Evolutionary conservation across 768 basidiomycete genomes (phyloP).

Genomic region (Tubosaeta sp.): DNA sequence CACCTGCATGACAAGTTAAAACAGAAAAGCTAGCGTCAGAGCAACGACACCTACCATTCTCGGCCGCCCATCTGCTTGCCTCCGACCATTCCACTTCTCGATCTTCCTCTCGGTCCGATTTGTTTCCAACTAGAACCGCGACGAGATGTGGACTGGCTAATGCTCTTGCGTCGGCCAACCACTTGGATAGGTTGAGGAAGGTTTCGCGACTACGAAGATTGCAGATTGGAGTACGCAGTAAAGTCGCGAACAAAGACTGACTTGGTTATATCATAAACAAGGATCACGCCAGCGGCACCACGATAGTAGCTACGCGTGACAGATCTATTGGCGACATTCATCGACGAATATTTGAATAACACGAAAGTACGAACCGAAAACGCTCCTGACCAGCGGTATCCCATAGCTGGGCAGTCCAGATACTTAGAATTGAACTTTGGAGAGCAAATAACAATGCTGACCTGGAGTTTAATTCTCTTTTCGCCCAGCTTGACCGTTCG

Average conservation of each 20-base stretch:
- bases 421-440: slow-evolving; percentile 9
- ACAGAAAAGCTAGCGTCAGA: not conserved
- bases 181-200: slow-evolving; percentile 76
- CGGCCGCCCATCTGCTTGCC: slow-evolving; percentile 92
- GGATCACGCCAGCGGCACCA: slow-evolving; percentile 86
- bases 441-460: slow-evolving; percentile 31
- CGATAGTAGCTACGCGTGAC: slow-evolving; percentile 96
- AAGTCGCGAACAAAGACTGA: slow-evolving; percentile 27
- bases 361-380: slow-evolving; percentile 56
- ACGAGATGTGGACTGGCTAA: slow-evolving; percentile 90
- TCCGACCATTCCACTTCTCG: slow-evolving; percentile 95
- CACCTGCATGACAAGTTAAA: slow-evolving; percentile 46
- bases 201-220: slow-evolving; percentile 68
- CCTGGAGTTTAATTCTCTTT: slow-evolving; percentile 94
- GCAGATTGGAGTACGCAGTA: slow-evolving; percentile 2
- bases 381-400: slow-evolving; percentile 97
- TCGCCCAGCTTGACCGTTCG: slow-evolving; percentile 90
- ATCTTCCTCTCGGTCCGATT: slow-evolving; percentile 91
- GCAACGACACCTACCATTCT: slow-evolving; percentile 63
- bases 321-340: slow-evolving; percentile 45
- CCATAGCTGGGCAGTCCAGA: slow-evolving; percentile 64
- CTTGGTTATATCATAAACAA: slow-evolving; percentile 94
- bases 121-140: slow-evolving; percentile 89
- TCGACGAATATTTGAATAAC: slow-evolving; percentile 6
- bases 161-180: slow-evolving; percentile 92